A percentile compares a stretch with the other conserved stretches of the same genome.
These are phyloP conservation scores for Lantana camara DNA, from an alignment of 257 asterid genomes.

Conservation along the genomic window DNA sequence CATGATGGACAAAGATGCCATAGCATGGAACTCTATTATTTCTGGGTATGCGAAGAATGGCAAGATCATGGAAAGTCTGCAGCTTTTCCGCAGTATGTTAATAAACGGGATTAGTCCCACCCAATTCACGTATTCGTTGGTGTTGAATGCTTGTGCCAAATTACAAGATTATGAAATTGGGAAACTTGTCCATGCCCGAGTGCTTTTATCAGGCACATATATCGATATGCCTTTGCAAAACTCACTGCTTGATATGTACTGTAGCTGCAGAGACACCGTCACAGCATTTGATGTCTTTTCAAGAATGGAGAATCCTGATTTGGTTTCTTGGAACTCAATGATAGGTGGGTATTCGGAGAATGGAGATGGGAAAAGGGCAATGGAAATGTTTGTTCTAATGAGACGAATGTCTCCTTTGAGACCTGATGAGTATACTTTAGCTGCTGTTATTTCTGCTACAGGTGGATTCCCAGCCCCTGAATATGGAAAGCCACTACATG, in stretches of 20 bases:
- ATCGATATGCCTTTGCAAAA: slow-evolving; percentile 72
- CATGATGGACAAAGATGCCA: slow-evolving; percentile 57
- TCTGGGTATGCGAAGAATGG: slow-evolving; percentile 61
- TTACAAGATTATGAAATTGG: slow-evolving; percentile 49
- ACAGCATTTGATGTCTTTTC: slow-evolving; percentile 49
- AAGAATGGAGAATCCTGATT: slow-evolving; percentile 58
- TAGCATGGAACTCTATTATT: slow-evolving; percentile 71
- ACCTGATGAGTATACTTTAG: slow-evolving; percentile 80
- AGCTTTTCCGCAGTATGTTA: slow-evolving; percentile 48
- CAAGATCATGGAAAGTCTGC: slow-evolving; percentile 44
- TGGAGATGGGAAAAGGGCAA: slow-evolving; percentile 61
- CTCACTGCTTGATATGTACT: slow-evolving; percentile 78
- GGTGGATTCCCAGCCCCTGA: slow-evolving; percentile 45
- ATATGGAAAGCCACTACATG: slow-evolving; percentile 78
- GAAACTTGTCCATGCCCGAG: slow-evolving; percentile 55
- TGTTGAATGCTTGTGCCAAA: slow-evolving; percentile 72
- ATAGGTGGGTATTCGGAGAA: slow-evolving; percentile 68
- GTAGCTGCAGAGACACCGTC: slow-evolving; percentile 57
- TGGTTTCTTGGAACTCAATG: slow-evolving; percentile 92
- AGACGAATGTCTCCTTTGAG: slow-evolving; percentile 26
- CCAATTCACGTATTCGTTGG: slow-evolving; percentile 68
- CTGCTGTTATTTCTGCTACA: slow-evolving; percentile 58
- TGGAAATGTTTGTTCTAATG: slow-evolving; percentile 54
- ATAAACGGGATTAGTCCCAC: slow-evolving; percentile 44
- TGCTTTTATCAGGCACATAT: slow-evolving; percentile 46